phyloP scores from a whole-genome alignment of 164 flowering plant genomes.

The Magnolia kwangsiensis region DNA sequence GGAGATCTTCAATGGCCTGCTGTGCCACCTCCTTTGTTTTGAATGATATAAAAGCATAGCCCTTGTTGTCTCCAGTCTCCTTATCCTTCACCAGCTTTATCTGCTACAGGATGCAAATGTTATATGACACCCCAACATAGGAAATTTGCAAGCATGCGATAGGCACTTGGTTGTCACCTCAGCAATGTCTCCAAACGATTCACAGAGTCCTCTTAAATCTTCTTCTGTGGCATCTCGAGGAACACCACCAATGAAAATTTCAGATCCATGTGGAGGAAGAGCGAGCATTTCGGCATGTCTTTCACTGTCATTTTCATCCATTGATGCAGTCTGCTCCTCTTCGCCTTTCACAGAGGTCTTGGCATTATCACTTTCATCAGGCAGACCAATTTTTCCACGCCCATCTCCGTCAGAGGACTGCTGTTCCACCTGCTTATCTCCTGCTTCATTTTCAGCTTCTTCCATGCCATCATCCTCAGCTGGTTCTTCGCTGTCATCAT shows the following conservation, averaged over 20 bases:
- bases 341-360: conserved; percentile 37
- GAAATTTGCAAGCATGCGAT: not conserved
- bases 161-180: conserved; percentile 51
- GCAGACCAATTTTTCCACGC: conserved; percentile 32
- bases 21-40: conserved; percentile 71
- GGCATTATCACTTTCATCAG: conserved; percentile 25
- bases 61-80: conserved; percentile 82
- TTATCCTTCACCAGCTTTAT: conserved; percentile 70
- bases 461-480: conserved; percentile 58
- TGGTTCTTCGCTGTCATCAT: conserved; percentile 73
- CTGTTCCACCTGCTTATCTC: conserved; percentile 27
- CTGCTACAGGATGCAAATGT: conserved; percentile 35
- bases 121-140: not conserved
- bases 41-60: conserved; percentile 85
- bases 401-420: conserved; percentile 34
- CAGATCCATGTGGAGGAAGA: conserved; percentile 95
- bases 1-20: conserved; percentile 77
- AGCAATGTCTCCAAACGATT: conserved; percentile 61
- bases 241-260: conserved; percentile 91
- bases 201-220: conserved; percentile 73
- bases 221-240: conserved; percentile 74
- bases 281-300: conserved; percentile 80
- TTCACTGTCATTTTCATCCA: conserved; percentile 43
- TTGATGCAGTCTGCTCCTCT: conserved; percentile 32
- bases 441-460: conserved; percentile 38